Evolutionary conservation across 306 rosid species (phyloP), one percentile per base, ranked within the genome.

Genomic region (Pyrus bretschneideri): DNA sequence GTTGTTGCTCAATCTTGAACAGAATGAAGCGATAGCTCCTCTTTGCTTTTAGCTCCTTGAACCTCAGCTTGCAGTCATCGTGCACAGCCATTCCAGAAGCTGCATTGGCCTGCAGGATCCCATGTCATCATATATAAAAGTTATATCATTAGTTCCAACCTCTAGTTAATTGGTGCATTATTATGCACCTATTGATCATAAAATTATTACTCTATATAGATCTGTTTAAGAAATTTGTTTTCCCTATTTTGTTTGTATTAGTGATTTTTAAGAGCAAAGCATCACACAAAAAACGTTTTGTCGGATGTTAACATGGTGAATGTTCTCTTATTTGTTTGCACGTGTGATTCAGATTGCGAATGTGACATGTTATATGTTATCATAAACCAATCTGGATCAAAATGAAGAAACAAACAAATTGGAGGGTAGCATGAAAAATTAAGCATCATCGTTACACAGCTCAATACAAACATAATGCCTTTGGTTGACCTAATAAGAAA

Each of bases 31-130:
- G 91, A 67, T 83, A 85, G 76, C 40, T 87, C 80, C 97, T 83
- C 81, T 61, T 90, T 65, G 96, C 83, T 79, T 93, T 93, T 42
- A 93, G 89, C 79, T 93, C 96, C 65, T 71, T 80, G 78, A 93
- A 93, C 86, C 76, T 89, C 74, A 90, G 77, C 85, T 90, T 93
- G 91, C 97, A 93, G 9, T 93, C 96, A 71, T 93, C 96, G 61
- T 70, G 67, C 88, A 93, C 97, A 25, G 93, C 93, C 92, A 90
- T 90, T 86, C 97, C 97, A 55, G 96, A 90, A 78, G 90, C 89
- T 66, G 97, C 85, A 72, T 93, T 93, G 82, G 97, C 96, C 97
- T 93, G 84, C 72, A 57, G 63, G 55, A 49, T 29, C 33, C 9
- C 78, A 58, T 46, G 74, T 27, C 55, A 67, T 60, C 9, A 76